Base-by-base conservation (phyloP, 2,329 filamentous ascomycete species). In the Pseudopithomyces maydicus region DNA sequence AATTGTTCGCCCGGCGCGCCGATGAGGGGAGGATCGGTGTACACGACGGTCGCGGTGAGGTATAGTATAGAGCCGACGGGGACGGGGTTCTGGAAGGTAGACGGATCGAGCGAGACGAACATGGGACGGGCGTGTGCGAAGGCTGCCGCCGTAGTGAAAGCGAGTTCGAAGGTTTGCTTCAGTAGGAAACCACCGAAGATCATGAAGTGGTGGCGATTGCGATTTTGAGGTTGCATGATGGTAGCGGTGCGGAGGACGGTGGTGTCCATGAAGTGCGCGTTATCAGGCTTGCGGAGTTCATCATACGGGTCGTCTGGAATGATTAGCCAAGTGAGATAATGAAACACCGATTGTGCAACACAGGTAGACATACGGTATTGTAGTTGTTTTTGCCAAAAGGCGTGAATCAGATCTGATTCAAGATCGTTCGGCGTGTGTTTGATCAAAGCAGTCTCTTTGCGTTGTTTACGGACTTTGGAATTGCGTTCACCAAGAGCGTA, bases 161-260 rank as follows among this genome's bases (percentile, higher is more conserved):
- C 89, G 6, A 91, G 81, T 74, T 92, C 89, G 66, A 91, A 91
- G 0, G 88, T 89, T 68, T 90, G 86, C 69, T 90, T 90, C 11
- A 92, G 80, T 11, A 91, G 82, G 70, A 88, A 91, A 14, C 89
- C 89, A 50, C 89, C 89, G 66, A 91, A 92, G 53, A 92, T 90
- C 88, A 91, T 90, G 73, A 89, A 90, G 66, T 89, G 87, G 73
- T 91, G 88, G 1, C 86, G 76, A 72, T 89, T 89, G 46, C 87
- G 83, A 71, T 87, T 84, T 72, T 90, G 88, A 0, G 89, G 89
- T 70, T 91, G 88, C 89, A 91, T 91, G 62, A 92, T 90, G 64
- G 83, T 84, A 11, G 89, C 87, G 1, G 87, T 87, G 65, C 84
- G 84, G 32, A 91, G 82, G 33, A 80, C 79, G 1, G 87, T 86